Base-by-base conservation (phyloP, 441 rosid genomes). In the Erodium moschatum region DNA sequence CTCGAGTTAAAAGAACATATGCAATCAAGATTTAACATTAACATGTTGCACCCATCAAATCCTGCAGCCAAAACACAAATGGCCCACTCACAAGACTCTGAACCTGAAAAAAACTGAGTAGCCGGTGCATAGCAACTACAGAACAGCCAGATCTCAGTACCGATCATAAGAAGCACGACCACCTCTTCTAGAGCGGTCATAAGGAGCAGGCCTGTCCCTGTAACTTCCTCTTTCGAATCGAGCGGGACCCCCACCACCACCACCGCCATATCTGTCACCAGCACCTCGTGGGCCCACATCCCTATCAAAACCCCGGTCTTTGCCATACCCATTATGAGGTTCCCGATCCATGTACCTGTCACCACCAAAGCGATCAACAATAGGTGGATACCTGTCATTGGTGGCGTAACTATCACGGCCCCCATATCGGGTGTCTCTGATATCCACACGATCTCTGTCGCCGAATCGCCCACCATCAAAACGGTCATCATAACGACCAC, bases 141-240 rank as follows among this genome's bases (percentile, higher is more conserved):
- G 8, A 40, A 40, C 11, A 40, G 11, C 56, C 46, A 40, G 46
- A 48, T 48, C 56, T 71, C 67, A 93, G 80, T 82, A 93, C 65
- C 93, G 97, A 64, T 89, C 98, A 18, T 84, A 79, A 52, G 46
- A 40, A 6, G 85, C 77, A 52, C 84, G 95, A 12, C 89, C 89
- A 40, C 89, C 97, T 71, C 92, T 74, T 80, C 83, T 75, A 5
- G 96, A 88, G 65, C 97, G 87, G 27, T 91, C 97, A 58, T 88
- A 94, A 4, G 97, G 97, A 40, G 82, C 85, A 3, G 85, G 72
- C 73, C 91, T 85, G 70, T 73, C 87, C 75, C 97, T 80, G 78
- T 84, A 91, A 76, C 84, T 80, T 79, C 94, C 82, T 58, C 82
- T 87, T 21, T 88, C 98, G 0, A 79, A 76, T 5, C 90, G 79